Evolutionary conservation across 1,139 yeast species (phyloP).

Genomic region (Candida smagusa): DNA sequence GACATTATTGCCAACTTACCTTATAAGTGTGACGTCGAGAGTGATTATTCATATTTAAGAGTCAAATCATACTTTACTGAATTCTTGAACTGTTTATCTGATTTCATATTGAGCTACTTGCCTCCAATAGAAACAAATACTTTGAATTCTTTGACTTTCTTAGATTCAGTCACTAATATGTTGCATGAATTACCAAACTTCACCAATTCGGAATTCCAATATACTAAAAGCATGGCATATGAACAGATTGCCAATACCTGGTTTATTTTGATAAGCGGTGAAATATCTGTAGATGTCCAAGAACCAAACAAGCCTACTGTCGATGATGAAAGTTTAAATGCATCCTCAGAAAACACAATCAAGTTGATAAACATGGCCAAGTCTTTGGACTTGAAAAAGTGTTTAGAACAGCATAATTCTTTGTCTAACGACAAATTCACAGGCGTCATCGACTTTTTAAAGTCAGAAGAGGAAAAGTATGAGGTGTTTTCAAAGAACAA

Average conservation of each 20-base stretch:
- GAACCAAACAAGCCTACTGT: background rate
- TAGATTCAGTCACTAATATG: constrained; percentile 63
- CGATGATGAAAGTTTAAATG: constrained; percentile 8
- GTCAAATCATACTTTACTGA: constrained; percentile 73
- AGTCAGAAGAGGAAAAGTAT: constrained; percentile 31
- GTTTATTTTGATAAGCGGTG: constrained; percentile 56
- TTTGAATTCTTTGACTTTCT: constrained; percentile 58
- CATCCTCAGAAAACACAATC: constrained; percentile 18
- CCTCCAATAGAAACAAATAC: constrained; percentile 72
- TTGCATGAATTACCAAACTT: constrained; percentile 73
- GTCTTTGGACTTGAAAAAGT: constrained; percentile 37
- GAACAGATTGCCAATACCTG: constrained; percentile 81
- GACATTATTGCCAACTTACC: constrained; percentile 56
- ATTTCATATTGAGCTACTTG: constrained; percentile 71
- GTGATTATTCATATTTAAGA: constrained; percentile 86
- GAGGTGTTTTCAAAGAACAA: constrained; percentile 20
- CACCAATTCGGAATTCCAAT: constrained; percentile 66
- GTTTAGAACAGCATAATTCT: constrained; percentile 59
- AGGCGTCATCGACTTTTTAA: constrained; percentile 46
- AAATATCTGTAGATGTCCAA: constrained; percentile 12
- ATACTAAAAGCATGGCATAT: constrained; percentile 67
- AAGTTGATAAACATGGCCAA: constrained; percentile 30
- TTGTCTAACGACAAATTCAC: constrained; percentile 49
- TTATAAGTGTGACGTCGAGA: constrained; percentile 66
- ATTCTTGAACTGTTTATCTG: constrained; percentile 73